Percentiles rank a stretch among this genome's conserved stretches.
Evolutionary conservation across 768 basidiomycete genomes (phyloP).

Genomic region (Russula vinacea): DNA sequence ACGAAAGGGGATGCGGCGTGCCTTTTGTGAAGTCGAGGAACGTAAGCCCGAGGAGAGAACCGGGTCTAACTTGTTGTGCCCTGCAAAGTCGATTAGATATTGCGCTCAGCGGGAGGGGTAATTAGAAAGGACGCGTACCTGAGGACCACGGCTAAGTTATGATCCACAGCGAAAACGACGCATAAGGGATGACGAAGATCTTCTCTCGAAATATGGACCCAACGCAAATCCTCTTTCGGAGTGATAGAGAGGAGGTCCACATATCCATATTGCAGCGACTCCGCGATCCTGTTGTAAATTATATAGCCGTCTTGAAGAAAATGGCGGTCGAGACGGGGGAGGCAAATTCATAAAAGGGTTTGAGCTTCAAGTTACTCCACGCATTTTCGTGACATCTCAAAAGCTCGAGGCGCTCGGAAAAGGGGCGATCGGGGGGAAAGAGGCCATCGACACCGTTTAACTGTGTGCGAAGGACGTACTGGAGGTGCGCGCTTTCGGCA

Average conservation of each 20-base stretch:
- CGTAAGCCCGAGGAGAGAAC: conserved; percentile 3
- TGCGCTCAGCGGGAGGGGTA: background rate
- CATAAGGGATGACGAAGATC: background rate
- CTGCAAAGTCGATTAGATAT: background rate
- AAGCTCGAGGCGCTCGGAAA: conserved; percentile 20
- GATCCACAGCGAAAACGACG: conserved; percentile 15
- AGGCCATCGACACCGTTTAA: conserved; percentile 19
- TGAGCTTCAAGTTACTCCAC: conserved; percentile 18
- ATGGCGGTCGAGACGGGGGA: background rate
- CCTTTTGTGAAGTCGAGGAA: conserved; percentile 19
- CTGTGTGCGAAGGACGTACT: conserved; percentile 11
- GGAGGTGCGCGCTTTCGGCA: conserved; percentile 10
- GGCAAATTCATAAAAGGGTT: background rate
- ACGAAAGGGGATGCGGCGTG: conserved; percentile 14
- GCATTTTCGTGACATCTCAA: conserved; percentile 16
- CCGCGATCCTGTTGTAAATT: background rate
- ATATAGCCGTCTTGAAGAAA: conserved; percentile 19
- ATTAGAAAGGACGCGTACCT: conserved; percentile 1
- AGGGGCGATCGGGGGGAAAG: conserved; percentile 3
- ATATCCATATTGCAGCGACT: conserved; percentile 6
- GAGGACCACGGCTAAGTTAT: conserved; percentile 15
- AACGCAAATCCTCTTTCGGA: background rate
- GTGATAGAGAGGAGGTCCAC: conserved; percentile 9
- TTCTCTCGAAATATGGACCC: conserved; percentile 5
- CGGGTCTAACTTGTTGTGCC: background rate